A percentile compares a stretch with the other conserved stretches of the same genome.
Evolutionary conservation across 345 rosid genomes (phyloP).

Genomic region (Citrus cavaleriei): DNA sequence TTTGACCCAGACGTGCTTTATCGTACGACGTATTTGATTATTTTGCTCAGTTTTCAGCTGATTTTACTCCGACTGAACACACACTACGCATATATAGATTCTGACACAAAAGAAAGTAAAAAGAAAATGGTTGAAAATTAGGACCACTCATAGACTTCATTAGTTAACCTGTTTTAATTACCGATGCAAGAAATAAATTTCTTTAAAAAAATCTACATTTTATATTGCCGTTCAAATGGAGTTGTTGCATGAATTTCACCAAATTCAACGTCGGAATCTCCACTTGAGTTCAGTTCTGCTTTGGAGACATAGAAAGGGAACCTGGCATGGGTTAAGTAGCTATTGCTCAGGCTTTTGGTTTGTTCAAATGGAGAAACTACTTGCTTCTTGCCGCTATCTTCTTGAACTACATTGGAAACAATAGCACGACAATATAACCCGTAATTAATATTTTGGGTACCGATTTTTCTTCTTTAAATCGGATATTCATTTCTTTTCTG

Average conservation of each 20-base stretch:
- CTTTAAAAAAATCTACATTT: not conserved
- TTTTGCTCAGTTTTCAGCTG: not conserved
- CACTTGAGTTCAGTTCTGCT: not conserved
- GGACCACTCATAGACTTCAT: not conserved
- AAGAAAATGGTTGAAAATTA: not conserved
- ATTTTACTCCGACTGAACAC: not conserved
- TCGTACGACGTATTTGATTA: not conserved
- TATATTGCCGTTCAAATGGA: not conserved
- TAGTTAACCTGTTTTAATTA: no score
- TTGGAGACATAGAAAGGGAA: not conserved
- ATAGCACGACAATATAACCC: not conserved
- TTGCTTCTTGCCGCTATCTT: not conserved
- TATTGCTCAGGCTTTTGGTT: not conserved
- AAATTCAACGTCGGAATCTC: not conserved
- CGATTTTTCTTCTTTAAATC: no score
- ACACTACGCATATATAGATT: not conserved
- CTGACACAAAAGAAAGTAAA: not conserved
- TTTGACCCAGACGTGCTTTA: not conserved
- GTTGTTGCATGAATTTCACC: slow-evolving; percentile 9
- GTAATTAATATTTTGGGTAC: no score
- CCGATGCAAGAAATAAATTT: no score
- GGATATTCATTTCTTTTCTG: no score
- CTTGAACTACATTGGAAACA: not conserved
- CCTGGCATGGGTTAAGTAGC: not conserved
- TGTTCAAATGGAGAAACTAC: not conserved